Base-by-base conservation (phyloP, 2,329 filamentous ascomycete species). In the Tolypocladium cylindrosporum region DNA sequence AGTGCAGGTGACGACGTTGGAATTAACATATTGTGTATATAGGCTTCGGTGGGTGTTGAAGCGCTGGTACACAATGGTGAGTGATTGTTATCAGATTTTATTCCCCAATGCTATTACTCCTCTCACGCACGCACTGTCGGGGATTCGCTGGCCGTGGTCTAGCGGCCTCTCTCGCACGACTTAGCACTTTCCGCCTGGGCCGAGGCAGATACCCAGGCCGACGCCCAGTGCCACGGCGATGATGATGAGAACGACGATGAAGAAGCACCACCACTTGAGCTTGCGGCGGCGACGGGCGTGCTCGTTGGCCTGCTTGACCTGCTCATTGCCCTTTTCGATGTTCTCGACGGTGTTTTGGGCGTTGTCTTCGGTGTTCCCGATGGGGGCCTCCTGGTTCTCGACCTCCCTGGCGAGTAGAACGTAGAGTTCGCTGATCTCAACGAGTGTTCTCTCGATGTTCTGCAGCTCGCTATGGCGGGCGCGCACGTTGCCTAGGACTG, bases 401-500 rank as follows among this genome's bases (percentile, higher is more conserved):
- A 51, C 48, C 66, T 86, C 80, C 65, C 90, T 83, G 59, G 88
- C 87, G 61, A 94, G 83, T 67, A 92, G 85, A 63, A 86, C 78
- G 77, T 91, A 91, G 65, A 93, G 80, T 54, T 80, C 70, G 34
- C 84, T 80, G 48, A 93, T 81, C 70, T 93, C 87, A 41, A 77
- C 75, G 62, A 93, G 80, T 7, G 88, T 91, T 69, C 83, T 79
- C 73, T 93, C 89, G 65, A 94, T 93, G 72, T 84, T 84, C 74
- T 90, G 83, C 62, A 93, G 86, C 74, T 93, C 90, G 69, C 89
- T 90, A 78, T 93, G 90, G 58, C 90, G 88, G 42, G 88, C 89
- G 63, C 88, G 87, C 43, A 93, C 90, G 62, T 88, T 87, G 62
- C 88, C 88, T 55, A 93, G 84, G 9, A 91, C 84, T 19, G 86